Base-by-base conservation (phyloP, 2,329 filamentous ascomycete genomes). In the Leptographium flavum region DNA sequence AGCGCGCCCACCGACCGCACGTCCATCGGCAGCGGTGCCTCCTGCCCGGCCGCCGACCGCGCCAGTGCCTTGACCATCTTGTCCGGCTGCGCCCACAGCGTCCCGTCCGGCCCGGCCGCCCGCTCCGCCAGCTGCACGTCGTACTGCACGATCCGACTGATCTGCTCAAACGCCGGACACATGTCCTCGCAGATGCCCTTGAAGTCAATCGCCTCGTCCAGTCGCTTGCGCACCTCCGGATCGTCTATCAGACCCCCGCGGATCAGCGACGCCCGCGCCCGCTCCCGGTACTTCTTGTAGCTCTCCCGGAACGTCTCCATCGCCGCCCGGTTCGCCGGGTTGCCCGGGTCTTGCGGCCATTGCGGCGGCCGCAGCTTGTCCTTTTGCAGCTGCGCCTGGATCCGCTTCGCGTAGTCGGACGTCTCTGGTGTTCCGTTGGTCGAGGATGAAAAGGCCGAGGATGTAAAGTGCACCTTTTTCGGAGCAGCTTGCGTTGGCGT, bases 151-250 rank as follows among this genome's bases (percentile, higher is more conserved):
- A 82, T 80, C 49, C 78, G 69, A 42, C 68, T 73, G 30, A 79
- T 69, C 56, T 73, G 74, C 56, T 83, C 79, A 57, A 73, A 81
- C 50, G 80, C 74, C 5, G 79, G 79, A 49, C 79, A 83, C 78
- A 81, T 82, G 23, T 79, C 74, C 53, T 81, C 74, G 53, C 77
- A 81, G 39, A 78, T 79, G 14, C 79, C 79, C 56, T 77, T 77
- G 55, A 83, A 83, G 36, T 74, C 70, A 40, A 82, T 74, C 7
- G 79, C 79, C 55, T 82, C 71, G 47, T 74, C 68, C 8, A 83
- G 65, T 17, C 68, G 70, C 54, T 78, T 76, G 45, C 72, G 71
- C 53, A 76, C 73, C 28, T 79, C 71, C 3, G 78, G 78, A 51
- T 82, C 75, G 57, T 82, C 79, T 46, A 82, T 75, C 8, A 80